Evolutionary conservation across 352 stramenopile genomes (phyloP).

Genomic region (Globisporangium cylindrosporum): DNA sequence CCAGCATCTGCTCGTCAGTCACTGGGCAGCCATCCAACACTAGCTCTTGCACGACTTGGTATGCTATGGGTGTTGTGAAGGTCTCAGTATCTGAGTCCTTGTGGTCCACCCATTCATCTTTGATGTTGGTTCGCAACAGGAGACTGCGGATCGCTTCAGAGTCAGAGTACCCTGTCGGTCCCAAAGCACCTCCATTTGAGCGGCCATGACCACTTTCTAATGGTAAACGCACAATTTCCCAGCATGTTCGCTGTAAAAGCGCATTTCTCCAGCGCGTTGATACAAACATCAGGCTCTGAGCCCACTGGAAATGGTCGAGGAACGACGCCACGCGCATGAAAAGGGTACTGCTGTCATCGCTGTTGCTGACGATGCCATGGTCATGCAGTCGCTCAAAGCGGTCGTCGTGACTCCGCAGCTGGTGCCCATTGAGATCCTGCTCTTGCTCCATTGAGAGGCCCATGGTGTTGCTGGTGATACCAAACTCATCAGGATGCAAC

Average conservation of each 20-base stretch:
- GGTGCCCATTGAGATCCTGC: background rate
- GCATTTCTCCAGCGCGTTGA: conserved; percentile 10
- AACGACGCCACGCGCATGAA: conserved; percentile 13
- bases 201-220: background rate
- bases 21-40: conserved; percentile 19
- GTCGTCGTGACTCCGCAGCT: background rate
- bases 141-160: background rate
- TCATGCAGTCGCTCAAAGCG: background rate
- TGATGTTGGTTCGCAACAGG: background rate
- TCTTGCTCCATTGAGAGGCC: background rate
- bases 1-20: conserved; percentile 25
- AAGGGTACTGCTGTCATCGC: background rate
- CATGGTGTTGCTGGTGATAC: background rate
- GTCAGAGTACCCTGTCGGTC: background rate
- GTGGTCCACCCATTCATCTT: no score
- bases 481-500: conserved; percentile 28
- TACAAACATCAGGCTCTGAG: conserved; percentile 15
- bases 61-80: background rate
- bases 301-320: conserved; percentile 22
- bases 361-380: background rate
- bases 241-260: conserved; percentile 9
- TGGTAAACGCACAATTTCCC: conserved; percentile 13
- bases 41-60: conserved; percentile 19
- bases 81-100: background rate
- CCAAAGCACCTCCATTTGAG: background rate